These are phyloP conservation scores for Infundibulicybe gibba DNA, from an alignment of 768 basidiomycete genomes.

Conservation along the genomic window DNA sequence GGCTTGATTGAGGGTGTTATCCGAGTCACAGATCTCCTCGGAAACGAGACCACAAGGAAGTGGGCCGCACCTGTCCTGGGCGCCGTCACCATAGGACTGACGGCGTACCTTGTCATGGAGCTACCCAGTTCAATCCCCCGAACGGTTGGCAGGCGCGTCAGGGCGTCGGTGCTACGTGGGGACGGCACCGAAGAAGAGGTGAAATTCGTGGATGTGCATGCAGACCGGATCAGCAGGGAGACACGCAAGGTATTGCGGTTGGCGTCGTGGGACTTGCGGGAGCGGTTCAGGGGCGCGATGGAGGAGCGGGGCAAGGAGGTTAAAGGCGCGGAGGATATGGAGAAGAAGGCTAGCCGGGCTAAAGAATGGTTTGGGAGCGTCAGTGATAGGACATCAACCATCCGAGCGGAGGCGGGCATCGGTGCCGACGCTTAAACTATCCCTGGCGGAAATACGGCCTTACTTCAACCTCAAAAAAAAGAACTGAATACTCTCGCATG, in stretches of 20 bases:
- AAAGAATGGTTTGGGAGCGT: slow-evolving; percentile 67
- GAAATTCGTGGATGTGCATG: slow-evolving; percentile 61
- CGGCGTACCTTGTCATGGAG: slow-evolving; percentile 81
- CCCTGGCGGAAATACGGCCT: too few species aligned
- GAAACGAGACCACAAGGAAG: slow-evolving; percentile 74
- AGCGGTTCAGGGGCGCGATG: slow-evolving; percentile 76
- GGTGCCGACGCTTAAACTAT: slow-evolving; percentile 4
- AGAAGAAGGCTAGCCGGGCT: slow-evolving; percentile 67
- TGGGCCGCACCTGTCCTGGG: slow-evolving; percentile 90
- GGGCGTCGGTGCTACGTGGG: slow-evolving; percentile 51
- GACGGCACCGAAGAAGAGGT: slow-evolving; percentile 47
- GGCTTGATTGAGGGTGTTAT: slow-evolving; percentile 76
- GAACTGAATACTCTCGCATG: too few species aligned
- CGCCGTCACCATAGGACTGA: slow-evolving; percentile 66
- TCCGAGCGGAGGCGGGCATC: slow-evolving; percentile 27
- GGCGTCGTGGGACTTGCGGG: slow-evolving; percentile 86
- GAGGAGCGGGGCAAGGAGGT: slow-evolving; percentile 81
- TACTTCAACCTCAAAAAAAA: too few species aligned
- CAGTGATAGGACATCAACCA: slow-evolving; percentile 38
- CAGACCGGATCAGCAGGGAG: slow-evolving; percentile 72
- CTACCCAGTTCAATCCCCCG: slow-evolving; percentile 86
- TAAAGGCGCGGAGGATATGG: slow-evolving; percentile 67
- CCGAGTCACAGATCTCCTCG: slow-evolving; percentile 73
- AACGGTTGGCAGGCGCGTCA: slow-evolving; percentile 84
- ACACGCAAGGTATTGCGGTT: slow-evolving; percentile 90